Percentiles rank a stretch among this genome's conserved stretches.
Conservation (phyloP, 257 asterid genomes). For the Oldenlandia corymbosa region DNA sequence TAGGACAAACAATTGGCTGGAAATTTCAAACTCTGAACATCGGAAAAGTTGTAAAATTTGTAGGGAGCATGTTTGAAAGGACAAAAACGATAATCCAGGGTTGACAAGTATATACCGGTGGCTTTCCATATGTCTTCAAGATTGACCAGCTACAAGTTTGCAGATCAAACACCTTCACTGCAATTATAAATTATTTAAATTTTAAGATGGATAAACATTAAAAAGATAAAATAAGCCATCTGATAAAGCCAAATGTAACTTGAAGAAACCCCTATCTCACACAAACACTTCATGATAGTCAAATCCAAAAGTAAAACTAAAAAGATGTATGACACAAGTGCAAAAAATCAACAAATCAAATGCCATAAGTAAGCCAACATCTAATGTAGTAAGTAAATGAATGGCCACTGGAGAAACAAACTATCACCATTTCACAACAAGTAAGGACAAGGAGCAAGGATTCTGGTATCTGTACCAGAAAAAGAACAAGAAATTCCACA, state of each 20-base stretch:
- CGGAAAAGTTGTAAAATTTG: not conserved
- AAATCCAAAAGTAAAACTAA: not conserved
- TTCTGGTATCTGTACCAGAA: not conserved
- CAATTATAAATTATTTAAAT: slow-evolving; percentile 20
- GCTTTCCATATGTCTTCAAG: slow-evolving; percentile 92
- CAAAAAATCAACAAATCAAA: not conserved
- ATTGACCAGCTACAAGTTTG: slow-evolving; percentile 76
- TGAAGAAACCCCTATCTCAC: not conserved
- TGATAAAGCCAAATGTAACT: slow-evolving; percentile 2
- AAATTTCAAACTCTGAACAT: slow-evolving; percentile 5
- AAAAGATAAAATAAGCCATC: slow-evolving; percentile 11
- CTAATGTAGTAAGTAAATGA: not conserved
- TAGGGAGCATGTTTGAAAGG: slow-evolving; percentile 8
- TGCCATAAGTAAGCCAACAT: not conserved
- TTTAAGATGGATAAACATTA: slow-evolving; percentile 19
- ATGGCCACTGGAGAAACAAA: no score
- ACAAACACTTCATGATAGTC: not conserved
- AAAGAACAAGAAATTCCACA: no score
- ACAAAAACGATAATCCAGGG: slow-evolving; percentile 12
- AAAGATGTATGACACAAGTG: not conserved
- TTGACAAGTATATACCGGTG: slow-evolving; percentile 58
- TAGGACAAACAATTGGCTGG: not conserved
- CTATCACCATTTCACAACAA: no score
- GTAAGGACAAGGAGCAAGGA: not conserved
- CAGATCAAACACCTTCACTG: slow-evolving; percentile 92